Conservation (phyloP, 345 rosid species). For the Dipteronia sinensis region DNA sequence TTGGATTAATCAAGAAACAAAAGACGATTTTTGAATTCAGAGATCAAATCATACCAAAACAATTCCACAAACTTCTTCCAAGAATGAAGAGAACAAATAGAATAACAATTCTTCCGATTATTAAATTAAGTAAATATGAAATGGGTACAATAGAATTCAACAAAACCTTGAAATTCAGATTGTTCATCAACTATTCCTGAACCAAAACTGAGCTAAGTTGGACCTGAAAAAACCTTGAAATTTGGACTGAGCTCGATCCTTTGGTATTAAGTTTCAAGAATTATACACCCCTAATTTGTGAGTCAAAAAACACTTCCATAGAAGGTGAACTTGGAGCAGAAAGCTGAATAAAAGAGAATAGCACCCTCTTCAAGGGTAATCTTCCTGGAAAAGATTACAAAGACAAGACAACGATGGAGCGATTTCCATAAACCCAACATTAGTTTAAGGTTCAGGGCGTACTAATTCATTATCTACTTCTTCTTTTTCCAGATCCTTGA, state of each 20-base stretch:
- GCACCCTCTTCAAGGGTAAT: neutral
- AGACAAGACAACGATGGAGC: neutral
- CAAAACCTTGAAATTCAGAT: neutral
- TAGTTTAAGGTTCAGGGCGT: conserved; percentile 28
- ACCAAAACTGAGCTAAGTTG: neutral
- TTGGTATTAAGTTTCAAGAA: neutral
- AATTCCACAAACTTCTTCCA: neutral
- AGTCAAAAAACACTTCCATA: conserved; percentile 3
- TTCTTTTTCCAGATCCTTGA: conserved; percentile 76
- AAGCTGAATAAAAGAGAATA: neutral
- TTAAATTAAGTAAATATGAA: neutral
- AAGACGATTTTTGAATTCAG: neutral
- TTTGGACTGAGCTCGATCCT: neutral
- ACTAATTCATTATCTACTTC: conserved; percentile 30
- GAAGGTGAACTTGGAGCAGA: neutral
- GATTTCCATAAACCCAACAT: neutral
- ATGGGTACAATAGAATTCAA: neutral
- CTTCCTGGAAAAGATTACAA: neutral
- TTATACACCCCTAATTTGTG: neutral
- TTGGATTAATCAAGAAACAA: neutral
- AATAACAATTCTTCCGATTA: neutral
- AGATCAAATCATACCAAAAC: neutral
- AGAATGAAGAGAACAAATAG: neutral
- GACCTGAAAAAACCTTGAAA: neutral
- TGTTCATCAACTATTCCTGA: neutral